phyloP scores from a whole-genome alignment of 371 early-diverging fungal species.

The Mucor sp. region DNA sequence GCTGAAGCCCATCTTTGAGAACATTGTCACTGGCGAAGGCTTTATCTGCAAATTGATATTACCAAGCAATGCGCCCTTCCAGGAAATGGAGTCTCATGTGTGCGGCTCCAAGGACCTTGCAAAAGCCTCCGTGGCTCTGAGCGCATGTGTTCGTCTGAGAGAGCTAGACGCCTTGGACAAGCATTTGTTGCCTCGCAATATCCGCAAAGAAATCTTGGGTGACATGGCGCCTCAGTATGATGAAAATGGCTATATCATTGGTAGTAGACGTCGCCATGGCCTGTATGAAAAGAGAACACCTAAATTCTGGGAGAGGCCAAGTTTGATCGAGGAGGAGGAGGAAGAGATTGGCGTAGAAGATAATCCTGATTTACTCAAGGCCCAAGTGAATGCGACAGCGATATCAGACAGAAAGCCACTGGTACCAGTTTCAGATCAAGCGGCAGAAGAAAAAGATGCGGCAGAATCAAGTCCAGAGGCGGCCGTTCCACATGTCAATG shows the following conservation, averaged over 20 bases:
- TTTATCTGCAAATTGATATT: constrained; percentile 58
- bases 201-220: constrained; percentile 38
- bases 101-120: constrained; percentile 66
- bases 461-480: background rate
- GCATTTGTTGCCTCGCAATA: constrained; percentile 62
- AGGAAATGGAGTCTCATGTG: constrained; percentile 55
- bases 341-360: constrained; percentile 14
- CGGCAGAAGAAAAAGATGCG: background rate
- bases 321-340: constrained; percentile 17
- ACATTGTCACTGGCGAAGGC: constrained; percentile 20
- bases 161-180: constrained; percentile 71
- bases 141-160: constrained; percentile 70
- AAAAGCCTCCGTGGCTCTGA: constrained; percentile 72
- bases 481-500: background rate
- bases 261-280: constrained; percentile 45
- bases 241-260: constrained; percentile 51
- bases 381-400: constrained; percentile 2
- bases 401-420: background rate
- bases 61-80: constrained; percentile 70
- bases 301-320: constrained; percentile 38
- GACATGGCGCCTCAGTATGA: constrained; percentile 43
- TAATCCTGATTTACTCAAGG: constrained; percentile 20
- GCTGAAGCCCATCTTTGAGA: constrained; percentile 52
- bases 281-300: constrained; percentile 46
- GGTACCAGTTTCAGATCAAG: background rate